phyloP scores from a whole-genome alignment of 805 yeast genomes.

The Wickerhamiella slavikovae region DNA sequence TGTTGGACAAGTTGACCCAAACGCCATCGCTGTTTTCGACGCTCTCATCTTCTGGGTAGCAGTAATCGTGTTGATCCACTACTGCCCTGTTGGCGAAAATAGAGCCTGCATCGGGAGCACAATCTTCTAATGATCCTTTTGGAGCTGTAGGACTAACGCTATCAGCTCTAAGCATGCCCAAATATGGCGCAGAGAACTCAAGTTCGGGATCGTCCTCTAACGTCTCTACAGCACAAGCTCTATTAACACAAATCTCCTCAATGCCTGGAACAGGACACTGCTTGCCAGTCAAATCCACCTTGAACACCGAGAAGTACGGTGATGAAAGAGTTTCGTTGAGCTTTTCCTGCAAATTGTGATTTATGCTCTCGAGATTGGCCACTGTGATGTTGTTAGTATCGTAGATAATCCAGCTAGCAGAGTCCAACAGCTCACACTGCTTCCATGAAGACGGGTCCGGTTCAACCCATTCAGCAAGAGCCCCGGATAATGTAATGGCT shows the following conservation, averaged over 20 bases:
- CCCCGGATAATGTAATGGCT: no score
- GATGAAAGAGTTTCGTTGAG: constrained; percentile 35
- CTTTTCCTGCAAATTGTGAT: constrained; percentile 26
- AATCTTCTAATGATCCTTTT: constrained; percentile 7
- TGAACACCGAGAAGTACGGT: constrained; percentile 74
- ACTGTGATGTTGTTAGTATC: constrained; percentile 3
- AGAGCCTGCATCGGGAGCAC: constrained; percentile 9
- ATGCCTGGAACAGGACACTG: constrained; percentile 74
- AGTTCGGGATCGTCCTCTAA: constrained; percentile 58
- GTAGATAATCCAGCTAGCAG: no score
- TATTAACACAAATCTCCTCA: constrained; percentile 64
- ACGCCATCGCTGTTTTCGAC: constrained; percentile 27
- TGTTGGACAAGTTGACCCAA: constrained; percentile 64
- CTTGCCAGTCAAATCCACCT: constrained; percentile 46
- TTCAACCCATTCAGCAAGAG: no score
- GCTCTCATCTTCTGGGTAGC: constrained; percentile 24
- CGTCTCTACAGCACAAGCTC: constrained; percentile 78
- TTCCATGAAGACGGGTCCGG: no score
- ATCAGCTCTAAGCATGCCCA: constrained; percentile 30
- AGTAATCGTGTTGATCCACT: constrained; percentile 13
- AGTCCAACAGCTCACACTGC: no score
- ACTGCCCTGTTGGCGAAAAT: constrained; percentile 6
- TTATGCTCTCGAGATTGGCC: constrained; percentile 8
- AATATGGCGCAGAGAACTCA: constrained; percentile 37
- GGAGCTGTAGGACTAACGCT: constrained; percentile 15